Percentiles rank a stretch among this genome's conserved stretches.
Conservation (phyloP, 768 basidiomycete genomes). For the Candolleomyces efflorescens region DNA sequence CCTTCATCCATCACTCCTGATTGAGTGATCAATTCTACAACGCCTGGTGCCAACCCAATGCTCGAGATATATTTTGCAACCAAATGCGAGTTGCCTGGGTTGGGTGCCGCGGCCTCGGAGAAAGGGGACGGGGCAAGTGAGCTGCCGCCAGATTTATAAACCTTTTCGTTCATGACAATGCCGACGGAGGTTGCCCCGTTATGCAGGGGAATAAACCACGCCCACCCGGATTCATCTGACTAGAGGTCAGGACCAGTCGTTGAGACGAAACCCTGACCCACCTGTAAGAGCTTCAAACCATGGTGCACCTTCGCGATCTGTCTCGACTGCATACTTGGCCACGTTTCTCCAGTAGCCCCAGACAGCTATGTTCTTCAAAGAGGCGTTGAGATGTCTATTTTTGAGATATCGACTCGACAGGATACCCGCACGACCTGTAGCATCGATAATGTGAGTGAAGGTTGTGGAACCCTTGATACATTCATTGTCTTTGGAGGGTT, state of each 20-base stretch:
- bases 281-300: conserved; percentile 74
- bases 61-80: conserved; percentile 39
- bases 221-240: conserved; percentile 66
- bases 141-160: conserved; percentile 33
- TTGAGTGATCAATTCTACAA: conserved; percentile 36
- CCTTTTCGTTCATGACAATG: conserved; percentile 54
- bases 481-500: conserved; percentile 4
- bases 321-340: conserved; percentile 46
- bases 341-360: conserved; percentile 74
- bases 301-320: conserved; percentile 50
- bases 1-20: conserved; percentile 33
- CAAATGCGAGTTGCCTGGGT: conserved; percentile 22
- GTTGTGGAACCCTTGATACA: conserved; percentile 44
- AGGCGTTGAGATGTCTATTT: conserved; percentile 64
- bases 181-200: conserved; percentile 60
- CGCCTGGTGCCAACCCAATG: conserved; percentile 44
- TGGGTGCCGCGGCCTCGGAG: conserved; percentile 18
- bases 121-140: conserved; percentile 25
- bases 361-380: conserved; percentile 67
- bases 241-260: conserved; percentile 5
- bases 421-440: conserved; percentile 68
- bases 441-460: conserved; percentile 70
- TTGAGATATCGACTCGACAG: conserved; percentile 67
- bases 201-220: conserved; percentile 70
- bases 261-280: conserved; percentile 20